A percentile compares a stretch with the other conserved stretches of the same genome.
Conservation (phyloP, 2,329 filamentous ascomycete species). For the Pseudogymnoascus sp. region DNA sequence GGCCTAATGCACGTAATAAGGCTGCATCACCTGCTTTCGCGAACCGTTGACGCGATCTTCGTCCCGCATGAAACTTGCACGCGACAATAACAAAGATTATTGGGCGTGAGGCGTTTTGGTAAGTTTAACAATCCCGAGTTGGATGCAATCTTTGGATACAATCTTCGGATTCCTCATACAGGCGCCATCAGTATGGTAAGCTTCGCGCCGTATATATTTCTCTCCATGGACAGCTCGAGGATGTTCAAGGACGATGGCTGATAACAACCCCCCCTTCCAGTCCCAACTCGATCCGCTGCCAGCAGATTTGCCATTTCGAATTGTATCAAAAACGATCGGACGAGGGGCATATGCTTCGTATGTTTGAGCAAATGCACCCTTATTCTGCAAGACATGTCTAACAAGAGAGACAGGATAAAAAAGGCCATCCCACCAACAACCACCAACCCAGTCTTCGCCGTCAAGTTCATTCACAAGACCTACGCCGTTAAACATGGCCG, state of each 20-base stretch:
- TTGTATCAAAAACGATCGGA: conserved; percentile 93
- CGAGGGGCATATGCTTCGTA: conserved; percentile 96
- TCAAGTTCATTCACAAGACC: conserved; percentile 98
- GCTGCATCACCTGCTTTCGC: conserved; percentile 12
- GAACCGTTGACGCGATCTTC: conserved; percentile 20
- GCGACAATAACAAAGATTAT: conserved; percentile 21
- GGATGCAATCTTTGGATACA: not conserved
- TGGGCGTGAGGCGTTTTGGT: conserved; percentile 23
- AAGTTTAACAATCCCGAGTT: conserved; percentile 13
- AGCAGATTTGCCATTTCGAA: conserved; percentile 76
- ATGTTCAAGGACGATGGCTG: conserved; percentile 13
- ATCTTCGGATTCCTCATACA: not conserved
- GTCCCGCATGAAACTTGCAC: conserved; percentile 20
- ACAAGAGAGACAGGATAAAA: conserved; percentile 44
- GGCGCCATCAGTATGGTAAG: conserved; percentile 5
- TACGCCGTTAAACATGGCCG: conserved; percentile 86
- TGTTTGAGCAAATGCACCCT: conserved; percentile 26
- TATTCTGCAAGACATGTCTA: conserved; percentile 15
- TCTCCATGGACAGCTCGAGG: not conserved
- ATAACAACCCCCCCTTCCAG: conserved; percentile 37
- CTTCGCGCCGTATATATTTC: not conserved
- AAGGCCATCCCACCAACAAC: conserved; percentile 73
- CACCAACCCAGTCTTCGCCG: conserved; percentile 73
- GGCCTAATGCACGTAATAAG: conserved; percentile 17
- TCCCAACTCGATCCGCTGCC: conserved; percentile 87